A percentile compares a stretch with the other conserved stretches of the same genome.
Evolutionary conservation across 2,329 filamentous ascomycete species (phyloP).

Genomic region (Raffaelea arxii): DNA sequence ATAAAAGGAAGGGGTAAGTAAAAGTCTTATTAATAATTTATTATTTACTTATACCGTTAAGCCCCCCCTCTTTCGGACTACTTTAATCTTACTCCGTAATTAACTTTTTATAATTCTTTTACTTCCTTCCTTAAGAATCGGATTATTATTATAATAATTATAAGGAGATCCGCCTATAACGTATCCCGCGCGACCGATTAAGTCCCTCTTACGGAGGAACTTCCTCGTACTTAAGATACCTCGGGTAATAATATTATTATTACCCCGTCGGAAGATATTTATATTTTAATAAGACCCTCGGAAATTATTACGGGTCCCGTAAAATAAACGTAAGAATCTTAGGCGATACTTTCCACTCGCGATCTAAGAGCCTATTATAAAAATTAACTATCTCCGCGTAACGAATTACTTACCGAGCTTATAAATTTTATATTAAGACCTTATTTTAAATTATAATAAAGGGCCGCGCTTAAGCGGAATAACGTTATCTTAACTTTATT

Average conservation of each 20-base stretch:
- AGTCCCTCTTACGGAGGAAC: not conserved
- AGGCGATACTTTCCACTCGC: not conserved
- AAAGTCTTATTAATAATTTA: too few relatives aligned
- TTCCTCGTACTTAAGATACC: too few relatives aligned
- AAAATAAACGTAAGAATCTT: not conserved
- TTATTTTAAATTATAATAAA: not conserved
- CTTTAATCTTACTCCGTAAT: too few relatives aligned
- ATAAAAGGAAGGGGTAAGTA: too few relatives aligned
- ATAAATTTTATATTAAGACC: not conserved
- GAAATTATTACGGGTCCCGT: not conserved
- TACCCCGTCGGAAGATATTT: not conserved
- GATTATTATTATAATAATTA: not conserved
- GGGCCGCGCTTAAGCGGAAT: too few relatives aligned
- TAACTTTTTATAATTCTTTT: not conserved
- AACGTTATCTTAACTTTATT: not conserved
- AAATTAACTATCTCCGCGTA: not conserved
- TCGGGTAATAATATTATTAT: not conserved
- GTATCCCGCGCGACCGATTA: not conserved
- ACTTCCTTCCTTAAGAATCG: not conserved
- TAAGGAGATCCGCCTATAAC: not conserved
- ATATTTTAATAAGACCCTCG: not conserved
- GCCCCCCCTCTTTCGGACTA: too few relatives aligned
- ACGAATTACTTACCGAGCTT: not conserved
- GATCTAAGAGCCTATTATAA: not conserved
- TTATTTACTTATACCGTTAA: too few relatives aligned